phyloP scores from a whole-genome alignment of 176 grass and related monocot species.

The Bonia amplexicaulis region DNA sequence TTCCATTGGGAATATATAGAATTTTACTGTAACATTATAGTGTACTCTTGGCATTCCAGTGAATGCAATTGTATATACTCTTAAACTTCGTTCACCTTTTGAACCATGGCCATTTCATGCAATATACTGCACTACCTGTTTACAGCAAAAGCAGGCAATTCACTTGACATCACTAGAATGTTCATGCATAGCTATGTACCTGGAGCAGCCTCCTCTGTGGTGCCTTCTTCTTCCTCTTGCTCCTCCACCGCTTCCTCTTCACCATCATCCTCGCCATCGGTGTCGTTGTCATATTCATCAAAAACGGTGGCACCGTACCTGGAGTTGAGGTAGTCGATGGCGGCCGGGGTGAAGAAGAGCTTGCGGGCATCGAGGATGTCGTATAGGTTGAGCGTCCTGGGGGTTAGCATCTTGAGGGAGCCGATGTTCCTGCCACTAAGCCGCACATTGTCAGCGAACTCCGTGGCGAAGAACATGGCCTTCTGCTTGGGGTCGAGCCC shows the following conservation, averaged over 20 bases:
- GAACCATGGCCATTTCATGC: not conserved
- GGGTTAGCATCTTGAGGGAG: slow-evolving; percentile 88
- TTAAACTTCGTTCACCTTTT: not conserved
- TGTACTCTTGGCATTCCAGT: not conserved
- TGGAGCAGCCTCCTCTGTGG: slow-evolving; percentile 18
- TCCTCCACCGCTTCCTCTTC: slow-evolving; percentile 25
- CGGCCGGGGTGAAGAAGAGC: slow-evolving; percentile 66
- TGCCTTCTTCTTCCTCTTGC: slow-evolving; percentile 23
- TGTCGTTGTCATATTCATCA: slow-evolving; percentile 28
- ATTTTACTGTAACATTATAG: not conserved
- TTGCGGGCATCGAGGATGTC: slow-evolving; percentile 79
- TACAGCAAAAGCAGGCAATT: not conserved
- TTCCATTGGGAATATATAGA: not conserved
- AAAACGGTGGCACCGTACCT: slow-evolving; percentile 51
- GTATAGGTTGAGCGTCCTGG: slow-evolving; percentile 88
- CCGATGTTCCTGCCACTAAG: slow-evolving; percentile 91
- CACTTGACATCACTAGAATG: not conserved
- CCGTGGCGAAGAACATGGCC: slow-evolving; percentile 69
- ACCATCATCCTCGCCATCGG: slow-evolving; percentile 28
- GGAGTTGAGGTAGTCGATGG: slow-evolving; percentile 82
- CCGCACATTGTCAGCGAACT: slow-evolving; percentile 62
- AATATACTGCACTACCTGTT: not conserved
- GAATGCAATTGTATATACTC: not conserved
- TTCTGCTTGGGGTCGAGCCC: slow-evolving; percentile 86
- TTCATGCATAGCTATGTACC: slow-evolving; percentile 28